Evolutionary conservation across 1,284 basidiomycete genomes (phyloP), one percentile per base, ranked within the genome.

Genomic region (Sporisorium sorghi): DNA sequence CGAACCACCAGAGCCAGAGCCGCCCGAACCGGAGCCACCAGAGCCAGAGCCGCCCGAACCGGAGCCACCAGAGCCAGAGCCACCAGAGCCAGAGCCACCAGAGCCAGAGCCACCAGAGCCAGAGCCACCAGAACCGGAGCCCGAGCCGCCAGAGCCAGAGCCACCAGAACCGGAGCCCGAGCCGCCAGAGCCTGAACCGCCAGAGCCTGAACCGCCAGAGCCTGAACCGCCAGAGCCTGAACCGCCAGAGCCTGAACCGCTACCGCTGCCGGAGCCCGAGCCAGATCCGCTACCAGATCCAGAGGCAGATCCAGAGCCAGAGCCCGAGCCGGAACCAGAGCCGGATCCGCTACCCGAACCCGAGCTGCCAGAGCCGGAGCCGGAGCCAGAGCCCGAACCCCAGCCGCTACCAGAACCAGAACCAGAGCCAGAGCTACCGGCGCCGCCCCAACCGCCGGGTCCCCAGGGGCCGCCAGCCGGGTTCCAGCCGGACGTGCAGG

Each of bases 401-500:
- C 57, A 55, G 28, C 23, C 62, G 26, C 46, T 46, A 23, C 62
- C 62, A 6, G 17, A 48, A 8, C 53, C 60, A 39, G 47, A 11
- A 28, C 56, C 56, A 14, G 39, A 32, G 12, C 48, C 48, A 26
- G 40, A 50, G 26, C 61, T 49, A n/a, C 32, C 37, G 11, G 54
- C 61, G 8, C 61, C 17, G 23, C 57, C 57, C 15, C 30, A 32
- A 15, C 49, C 50, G 12, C 46, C 28, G 46, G 33, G 24, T 4
- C 66, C 60, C 52, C 57, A 60, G 30, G 52, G 43, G 32, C 44
- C 57, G 26, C 26, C 32, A 23, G 46, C 24, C 11, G 35, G 39
- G 19, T 46, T 51, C 59, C 59, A 69, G n/a, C 59, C 66, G 5
- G 37, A 28, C 9, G 66, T 69, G 39, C 66, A 69, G 0, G 66